phyloP scores from a whole-genome alignment of 2,329 filamentous ascomycete species.

The Cordyceps tenuipes region DNA sequence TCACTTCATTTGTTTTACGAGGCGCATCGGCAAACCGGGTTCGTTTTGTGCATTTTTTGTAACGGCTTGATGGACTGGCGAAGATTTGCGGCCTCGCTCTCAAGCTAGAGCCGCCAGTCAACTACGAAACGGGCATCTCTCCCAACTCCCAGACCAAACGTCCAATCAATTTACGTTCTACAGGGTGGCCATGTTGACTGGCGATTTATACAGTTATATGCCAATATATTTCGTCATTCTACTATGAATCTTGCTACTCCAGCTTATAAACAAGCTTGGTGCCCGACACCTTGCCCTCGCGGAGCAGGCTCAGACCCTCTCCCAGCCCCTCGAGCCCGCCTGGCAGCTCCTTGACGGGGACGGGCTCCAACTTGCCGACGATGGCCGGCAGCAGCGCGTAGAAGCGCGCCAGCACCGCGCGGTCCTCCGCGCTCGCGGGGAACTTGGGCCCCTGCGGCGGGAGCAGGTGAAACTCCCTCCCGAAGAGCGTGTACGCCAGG shows the following conservation, averaged over 20 bases:
- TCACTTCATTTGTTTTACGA: slow-evolving; percentile 4
- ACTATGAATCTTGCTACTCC: background rate
- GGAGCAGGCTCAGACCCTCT: slow-evolving; percentile 15
- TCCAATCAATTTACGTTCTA: background rate
- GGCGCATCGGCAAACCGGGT: slow-evolving; percentile 7
- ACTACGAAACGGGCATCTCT: background rate
- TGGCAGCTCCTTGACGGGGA: slow-evolving; percentile 13
- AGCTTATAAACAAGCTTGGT: slow-evolving; percentile 15
- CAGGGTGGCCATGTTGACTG: background rate
- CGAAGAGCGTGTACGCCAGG: slow-evolving; percentile 20
- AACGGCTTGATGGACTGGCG: background rate
- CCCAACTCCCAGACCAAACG: background rate
- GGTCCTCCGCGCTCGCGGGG: slow-evolving; percentile 20
- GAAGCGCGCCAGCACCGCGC: slow-evolving; percentile 17
- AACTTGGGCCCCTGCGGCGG: slow-evolving; percentile 21
- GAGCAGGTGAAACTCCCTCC: slow-evolving; percentile 19
- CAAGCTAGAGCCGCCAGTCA: background rate
- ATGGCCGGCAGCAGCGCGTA: slow-evolving; percentile 15
- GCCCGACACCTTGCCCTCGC: slow-evolving; percentile 17
- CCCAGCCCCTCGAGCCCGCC: slow-evolving; percentile 16
- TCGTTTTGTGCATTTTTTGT: slow-evolving; percentile 1
- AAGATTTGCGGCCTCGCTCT: background rate
- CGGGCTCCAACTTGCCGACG: slow-evolving; percentile 14
- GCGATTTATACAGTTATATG: background rate
- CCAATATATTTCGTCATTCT: background rate